A percentile compares a stretch with the other conserved stretches of the same genome.
Conservation (phyloP, 257 asterid species). For the Scutellaria galericulata region DNA sequence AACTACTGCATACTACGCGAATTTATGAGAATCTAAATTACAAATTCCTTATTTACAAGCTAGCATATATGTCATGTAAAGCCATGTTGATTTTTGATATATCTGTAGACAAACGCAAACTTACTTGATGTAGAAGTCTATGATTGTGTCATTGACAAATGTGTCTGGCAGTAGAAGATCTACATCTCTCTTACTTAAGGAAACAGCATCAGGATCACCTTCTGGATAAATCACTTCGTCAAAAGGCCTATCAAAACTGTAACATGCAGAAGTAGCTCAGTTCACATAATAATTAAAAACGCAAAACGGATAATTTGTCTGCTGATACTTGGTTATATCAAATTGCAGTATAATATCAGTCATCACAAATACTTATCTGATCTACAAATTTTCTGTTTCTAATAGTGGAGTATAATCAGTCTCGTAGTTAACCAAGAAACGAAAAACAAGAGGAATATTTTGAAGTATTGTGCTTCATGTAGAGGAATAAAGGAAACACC, state of each 20-base stretch:
- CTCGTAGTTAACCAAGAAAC: constrained; percentile 20
- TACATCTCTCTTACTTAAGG: constrained; percentile 82
- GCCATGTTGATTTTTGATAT: constrained; percentile 9
- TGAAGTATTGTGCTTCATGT: not conserved
- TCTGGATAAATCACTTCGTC: constrained; percentile 86
- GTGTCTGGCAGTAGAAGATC: constrained; percentile 88
- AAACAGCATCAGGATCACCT: constrained; percentile 93
- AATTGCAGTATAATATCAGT: not conserved
- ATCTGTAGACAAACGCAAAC: constrained; percentile 50
- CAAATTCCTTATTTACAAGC: constrained; percentile 2
- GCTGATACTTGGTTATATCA: constrained; percentile 14
- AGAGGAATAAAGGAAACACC: constrained; percentile 24
- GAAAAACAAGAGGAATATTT: not conserved
- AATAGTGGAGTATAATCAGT: not conserved
- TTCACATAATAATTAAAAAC: constrained; percentile 20
- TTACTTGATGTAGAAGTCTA: constrained; percentile 93
- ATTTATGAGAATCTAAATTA: not conserved
- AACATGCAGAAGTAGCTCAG: constrained; percentile 37
- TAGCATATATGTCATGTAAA: constrained; percentile 16
- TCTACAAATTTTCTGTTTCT: not conserved
- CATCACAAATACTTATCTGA: not conserved
- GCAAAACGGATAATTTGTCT: constrained; percentile 14
- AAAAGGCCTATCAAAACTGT: constrained; percentile 76
- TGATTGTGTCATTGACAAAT: constrained; percentile 88
- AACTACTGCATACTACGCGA: constrained; percentile 4